Evolutionary conservation across 1,284 basidiomycete species (phyloP).

Genomic region (Microbotryomycetes sp.): DNA sequence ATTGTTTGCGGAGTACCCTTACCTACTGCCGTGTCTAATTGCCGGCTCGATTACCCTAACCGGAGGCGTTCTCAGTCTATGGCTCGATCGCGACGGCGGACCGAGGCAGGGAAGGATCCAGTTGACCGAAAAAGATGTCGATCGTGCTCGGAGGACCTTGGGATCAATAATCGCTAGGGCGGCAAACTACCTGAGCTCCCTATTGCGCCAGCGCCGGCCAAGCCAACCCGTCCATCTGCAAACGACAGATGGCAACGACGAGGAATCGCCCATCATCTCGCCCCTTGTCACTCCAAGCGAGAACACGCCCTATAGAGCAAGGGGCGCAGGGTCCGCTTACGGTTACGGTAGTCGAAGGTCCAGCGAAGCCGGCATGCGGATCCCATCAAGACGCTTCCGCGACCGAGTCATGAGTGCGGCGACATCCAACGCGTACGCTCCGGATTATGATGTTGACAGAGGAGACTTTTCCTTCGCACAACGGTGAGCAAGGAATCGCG

Average conservation of each 20-base stretch:
- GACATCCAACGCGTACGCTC: slow-evolving; percentile 26
- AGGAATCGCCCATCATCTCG: neutral
- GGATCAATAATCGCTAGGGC: neutral
- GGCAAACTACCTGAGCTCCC: neutral
- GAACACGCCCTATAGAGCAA: neutral
- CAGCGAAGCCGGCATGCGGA: slow-evolving; percentile 17
- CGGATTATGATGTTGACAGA: slow-evolving; percentile 27
- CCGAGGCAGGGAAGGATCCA: slow-evolving; percentile 74
- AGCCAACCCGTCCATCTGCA: neutral
- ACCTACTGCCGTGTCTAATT: slow-evolving; percentile 80
- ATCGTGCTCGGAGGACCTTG: slow-evolving; percentile 6
- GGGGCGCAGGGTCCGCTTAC: slow-evolving; percentile 58
- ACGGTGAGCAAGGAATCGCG: slow-evolving; percentile 29
- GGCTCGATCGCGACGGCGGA: slow-evolving; percentile 84
- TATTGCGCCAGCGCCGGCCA: neutral
- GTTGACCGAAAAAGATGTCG: slow-evolving; percentile 60
- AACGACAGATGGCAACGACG: neutral
- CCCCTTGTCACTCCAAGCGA: neutral
- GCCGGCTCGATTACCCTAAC: slow-evolving; percentile 41
- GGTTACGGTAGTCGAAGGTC: slow-evolving; percentile 49
- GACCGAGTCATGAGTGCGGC: slow-evolving; percentile 1
- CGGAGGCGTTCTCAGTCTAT: slow-evolving; percentile 78
- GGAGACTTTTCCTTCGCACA: slow-evolving; percentile 64
- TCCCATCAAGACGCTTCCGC: slow-evolving; percentile 5
- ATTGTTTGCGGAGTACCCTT: slow-evolving; percentile 76